Evolutionary conservation across 768 basidiomycete genomes (phyloP).

Genomic region (Tylopilus sp.): DNA sequence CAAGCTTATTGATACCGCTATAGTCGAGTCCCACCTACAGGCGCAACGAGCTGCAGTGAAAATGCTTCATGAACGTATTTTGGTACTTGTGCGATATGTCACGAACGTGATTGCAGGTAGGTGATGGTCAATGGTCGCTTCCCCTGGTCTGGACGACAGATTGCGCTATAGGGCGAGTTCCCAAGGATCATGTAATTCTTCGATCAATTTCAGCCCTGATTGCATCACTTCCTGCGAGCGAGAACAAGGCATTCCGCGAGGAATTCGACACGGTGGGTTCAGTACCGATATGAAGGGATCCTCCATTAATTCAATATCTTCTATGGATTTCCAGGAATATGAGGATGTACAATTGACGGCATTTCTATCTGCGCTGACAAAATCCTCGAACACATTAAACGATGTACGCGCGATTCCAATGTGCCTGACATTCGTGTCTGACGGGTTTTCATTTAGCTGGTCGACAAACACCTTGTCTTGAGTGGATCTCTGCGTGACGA

Average conservation of each 20-base stretch:
- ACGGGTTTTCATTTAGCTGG: slow-evolving; percentile 43
- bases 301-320: not conserved
- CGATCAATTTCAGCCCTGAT: slow-evolving; percentile 84
- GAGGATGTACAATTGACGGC: slow-evolving; percentile 92
- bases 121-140: slow-evolving; percentile 14
- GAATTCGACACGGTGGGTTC: slow-evolving; percentile 81
- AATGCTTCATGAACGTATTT: slow-evolving; percentile 92
- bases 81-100: slow-evolving; percentile 85
- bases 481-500: slow-evolving; percentile 56
- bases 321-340: slow-evolving; percentile 65
- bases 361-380: slow-evolving; percentile 84
- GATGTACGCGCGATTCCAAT: slow-evolving; percentile 62
- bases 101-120: slow-evolving; percentile 69
- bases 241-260: slow-evolving; percentile 75
- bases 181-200: slow-evolving; percentile 74
- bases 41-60: slow-evolving; percentile 93
- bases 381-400: slow-evolving; percentile 82
- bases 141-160: not conserved
- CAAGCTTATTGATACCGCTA: slow-evolving; percentile 4
- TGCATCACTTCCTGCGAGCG: slow-evolving; percentile 83
- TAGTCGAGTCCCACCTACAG: slow-evolving; percentile 88
- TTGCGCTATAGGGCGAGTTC: slow-evolving; percentile 54
- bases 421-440: not conserved
- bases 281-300: not conserved
- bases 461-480: slow-evolving; percentile 72